Evolutionary conservation across 305 asterid genomes (phyloP).

Genomic region (Ilex paraguariensis): DNA sequence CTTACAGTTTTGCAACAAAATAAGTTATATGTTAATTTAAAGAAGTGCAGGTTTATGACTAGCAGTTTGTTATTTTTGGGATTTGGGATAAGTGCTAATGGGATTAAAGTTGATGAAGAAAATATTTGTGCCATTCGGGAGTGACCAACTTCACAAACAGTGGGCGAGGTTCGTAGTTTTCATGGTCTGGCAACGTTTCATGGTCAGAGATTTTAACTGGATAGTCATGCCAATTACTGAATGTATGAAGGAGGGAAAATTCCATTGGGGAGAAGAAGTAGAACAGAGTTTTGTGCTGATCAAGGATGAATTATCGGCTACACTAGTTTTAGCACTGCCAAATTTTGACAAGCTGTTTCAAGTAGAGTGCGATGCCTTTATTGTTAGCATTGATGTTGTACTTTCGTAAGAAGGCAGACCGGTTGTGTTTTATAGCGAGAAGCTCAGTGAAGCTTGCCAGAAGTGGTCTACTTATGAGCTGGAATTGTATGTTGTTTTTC

Average conservation of each 20-base stretch:
- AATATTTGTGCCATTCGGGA: neutral
- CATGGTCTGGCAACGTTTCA: neutral
- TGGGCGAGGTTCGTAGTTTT: conserved; percentile 1
- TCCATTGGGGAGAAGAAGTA: neutral
- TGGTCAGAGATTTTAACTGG: neutral
- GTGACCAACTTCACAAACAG: neutral
- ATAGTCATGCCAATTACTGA: neutral
- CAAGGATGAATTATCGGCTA: neutral
- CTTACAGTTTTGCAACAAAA: neutral
- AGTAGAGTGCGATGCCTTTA: neutral
- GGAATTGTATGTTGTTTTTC: neutral
- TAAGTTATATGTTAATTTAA: neutral
- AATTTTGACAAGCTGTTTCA: neutral
- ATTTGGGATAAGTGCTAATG: neutral
- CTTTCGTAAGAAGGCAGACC: neutral
- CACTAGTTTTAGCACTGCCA: neutral
- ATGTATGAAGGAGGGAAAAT: neutral
- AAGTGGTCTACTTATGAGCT: neutral
- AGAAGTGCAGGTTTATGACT: neutral
- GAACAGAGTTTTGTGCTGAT: neutral
- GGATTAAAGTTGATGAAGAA: neutral
- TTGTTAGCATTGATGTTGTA: neutral
- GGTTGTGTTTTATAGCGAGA: neutral
- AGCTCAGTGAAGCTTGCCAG: too few relatives aligned
- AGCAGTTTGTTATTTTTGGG: neutral